phyloP scores from a whole-genome alignment of 228 moss, liverwort and hornwort genomes.

The Sphagnum magellanicum region DNA sequence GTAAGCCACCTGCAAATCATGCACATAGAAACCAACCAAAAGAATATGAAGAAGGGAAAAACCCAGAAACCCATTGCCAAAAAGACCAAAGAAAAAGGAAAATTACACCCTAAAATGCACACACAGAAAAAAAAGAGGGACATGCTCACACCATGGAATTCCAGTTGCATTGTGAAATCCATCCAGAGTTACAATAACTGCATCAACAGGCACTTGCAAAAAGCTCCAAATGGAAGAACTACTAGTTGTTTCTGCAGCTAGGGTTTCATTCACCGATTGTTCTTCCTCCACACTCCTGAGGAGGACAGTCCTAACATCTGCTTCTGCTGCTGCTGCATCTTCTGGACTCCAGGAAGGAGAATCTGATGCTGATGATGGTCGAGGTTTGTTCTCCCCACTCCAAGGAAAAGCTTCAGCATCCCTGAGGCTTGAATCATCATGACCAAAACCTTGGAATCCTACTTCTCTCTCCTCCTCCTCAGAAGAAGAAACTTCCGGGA shows the following conservation, averaged over 20 bases:
- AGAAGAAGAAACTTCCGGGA: too few species aligned
- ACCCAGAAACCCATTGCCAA: background rate
- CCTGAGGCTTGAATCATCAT: too few species aligned
- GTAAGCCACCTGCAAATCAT: conserved; percentile 81
- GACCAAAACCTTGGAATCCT: too few species aligned
- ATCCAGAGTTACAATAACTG: conserved; percentile 62
- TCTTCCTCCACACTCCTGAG: too few species aligned
- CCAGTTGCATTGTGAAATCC: conserved; percentile 64
- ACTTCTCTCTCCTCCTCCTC: too few species aligned
- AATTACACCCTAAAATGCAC: background rate
- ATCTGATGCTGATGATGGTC: too few species aligned
- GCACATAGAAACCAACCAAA: background rate
- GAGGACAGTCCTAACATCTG: too few species aligned
- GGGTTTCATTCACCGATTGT: conserved; percentile 6
- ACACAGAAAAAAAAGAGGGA: background rate
- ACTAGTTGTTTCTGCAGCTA: conserved; percentile 13
- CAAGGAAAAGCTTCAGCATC: too few species aligned
- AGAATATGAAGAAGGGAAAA: background rate
- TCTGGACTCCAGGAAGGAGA: too few species aligned
- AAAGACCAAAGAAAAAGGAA: background rate
- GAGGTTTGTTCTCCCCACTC: too few species aligned
- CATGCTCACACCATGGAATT: conserved; percentile 61
- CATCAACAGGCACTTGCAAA: conserved; percentile 76
- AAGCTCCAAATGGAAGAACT: conserved; percentile 55
- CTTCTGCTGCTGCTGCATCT: too few species aligned